These are phyloP conservation scores for Fusarium oxysporum DNA, from an alignment of 2,329 filamentous ascomycete species.

Conservation along the genomic window DNA sequence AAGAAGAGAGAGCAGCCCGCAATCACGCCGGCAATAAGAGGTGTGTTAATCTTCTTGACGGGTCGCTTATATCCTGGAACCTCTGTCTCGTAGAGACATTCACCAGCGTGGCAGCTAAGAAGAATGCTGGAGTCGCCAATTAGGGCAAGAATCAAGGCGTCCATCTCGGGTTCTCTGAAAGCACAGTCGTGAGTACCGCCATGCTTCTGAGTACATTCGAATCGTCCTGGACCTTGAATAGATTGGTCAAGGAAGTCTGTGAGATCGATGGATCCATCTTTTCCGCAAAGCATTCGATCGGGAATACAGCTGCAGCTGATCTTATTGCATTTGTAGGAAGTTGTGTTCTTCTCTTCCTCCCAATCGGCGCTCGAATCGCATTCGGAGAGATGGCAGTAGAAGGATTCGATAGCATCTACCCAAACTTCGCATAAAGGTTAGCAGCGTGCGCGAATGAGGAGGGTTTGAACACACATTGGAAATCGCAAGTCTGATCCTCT, in stretches of 20 bases:
- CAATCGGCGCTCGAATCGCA: slow-evolving; percentile 80
- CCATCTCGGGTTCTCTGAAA: slow-evolving; percentile 93
- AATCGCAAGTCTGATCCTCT: slow-evolving; percentile 83
- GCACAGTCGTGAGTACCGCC: slow-evolving; percentile 75
- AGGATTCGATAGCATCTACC: slow-evolving; percentile 93
- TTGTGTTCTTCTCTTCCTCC: slow-evolving; percentile 79
- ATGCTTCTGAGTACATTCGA: slow-evolving; percentile 76
- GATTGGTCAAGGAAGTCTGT: slow-evolving; percentile 84
- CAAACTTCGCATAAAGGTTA: slow-evolving; percentile 72
- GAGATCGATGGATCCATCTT: slow-evolving; percentile 90
- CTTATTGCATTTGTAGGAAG: slow-evolving; percentile 85
- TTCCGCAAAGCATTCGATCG: slow-evolving; percentile 93
- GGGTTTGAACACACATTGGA: slow-evolving; percentile 78
- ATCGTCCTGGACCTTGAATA: slow-evolving; percentile 89
- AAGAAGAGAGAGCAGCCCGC: slow-evolving; percentile 87
- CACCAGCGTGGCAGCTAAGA: slow-evolving; percentile 83
- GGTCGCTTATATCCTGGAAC: slow-evolving; percentile 91
- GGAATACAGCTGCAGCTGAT: slow-evolving; percentile 90
- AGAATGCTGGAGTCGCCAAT: slow-evolving; percentile 94
- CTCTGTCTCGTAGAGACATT: slow-evolving; percentile 93
- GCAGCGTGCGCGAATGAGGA: not conserved
- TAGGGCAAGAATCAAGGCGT: slow-evolving; percentile 85
- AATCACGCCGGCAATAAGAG: slow-evolving; percentile 93
- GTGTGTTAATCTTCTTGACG: slow-evolving; percentile 95
- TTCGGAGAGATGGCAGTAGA: slow-evolving; percentile 90